A percentile compares a stretch with the other conserved stretches of the same genome.
phyloP scores from a whole-genome alignment of 78 protist genomes.

The Pigoraptor vietnamica region DNA sequence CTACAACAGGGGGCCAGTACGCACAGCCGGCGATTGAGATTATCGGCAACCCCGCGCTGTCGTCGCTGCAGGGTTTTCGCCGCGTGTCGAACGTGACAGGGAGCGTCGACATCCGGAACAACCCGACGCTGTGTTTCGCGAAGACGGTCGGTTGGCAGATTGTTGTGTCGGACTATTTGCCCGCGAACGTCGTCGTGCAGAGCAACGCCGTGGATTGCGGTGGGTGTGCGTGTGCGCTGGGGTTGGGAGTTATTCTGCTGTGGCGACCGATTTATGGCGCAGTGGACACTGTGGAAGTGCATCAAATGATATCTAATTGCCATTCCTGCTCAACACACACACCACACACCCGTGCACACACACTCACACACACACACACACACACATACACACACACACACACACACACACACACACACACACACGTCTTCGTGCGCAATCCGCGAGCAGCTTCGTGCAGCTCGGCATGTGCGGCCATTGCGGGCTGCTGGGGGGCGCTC shows the following conservation, averaged over 20 bases:
- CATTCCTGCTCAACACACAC: no score
- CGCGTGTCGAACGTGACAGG: neutral
- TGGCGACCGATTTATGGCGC: neutral
- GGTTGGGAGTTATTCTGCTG: neutral
- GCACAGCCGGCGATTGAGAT: neutral
- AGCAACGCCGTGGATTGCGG: neutral
- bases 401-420: neutral
- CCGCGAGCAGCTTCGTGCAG: neutral
- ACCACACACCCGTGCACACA: no score
- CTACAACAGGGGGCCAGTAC: neutral
- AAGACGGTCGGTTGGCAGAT: neutral
- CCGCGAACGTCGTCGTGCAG: neutral
- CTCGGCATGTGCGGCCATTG: neutral
- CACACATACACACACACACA: no score
- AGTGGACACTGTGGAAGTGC: no score
- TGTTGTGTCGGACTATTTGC: neutral
- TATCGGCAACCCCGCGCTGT: neutral
- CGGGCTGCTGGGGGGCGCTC: neutral
- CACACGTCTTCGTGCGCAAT: neutral
- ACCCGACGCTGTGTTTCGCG: neutral
- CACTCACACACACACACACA: no score
- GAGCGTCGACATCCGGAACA: neutral
- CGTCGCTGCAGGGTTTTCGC: neutral
- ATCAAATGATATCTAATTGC: no score
- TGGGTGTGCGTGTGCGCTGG: neutral